Evolutionary conservation across 352 stramenopile genomes (phyloP).

Genomic region (Phytophthora crassamura): DNA sequence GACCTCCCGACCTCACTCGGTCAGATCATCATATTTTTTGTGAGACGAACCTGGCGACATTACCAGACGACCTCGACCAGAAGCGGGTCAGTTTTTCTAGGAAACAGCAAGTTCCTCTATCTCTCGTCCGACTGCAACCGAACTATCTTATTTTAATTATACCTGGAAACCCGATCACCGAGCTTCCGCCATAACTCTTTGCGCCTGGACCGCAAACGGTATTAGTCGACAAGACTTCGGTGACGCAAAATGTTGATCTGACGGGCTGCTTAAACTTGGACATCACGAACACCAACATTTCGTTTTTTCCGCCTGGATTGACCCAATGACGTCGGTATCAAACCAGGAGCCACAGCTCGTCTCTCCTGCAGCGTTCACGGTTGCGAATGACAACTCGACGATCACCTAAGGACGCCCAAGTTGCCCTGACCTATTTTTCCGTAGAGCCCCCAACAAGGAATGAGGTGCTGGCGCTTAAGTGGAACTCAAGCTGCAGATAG

Average conservation of each 20-base stretch:
- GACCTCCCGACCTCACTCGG: conserved; percentile 40
- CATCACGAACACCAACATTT: conserved; percentile 17
- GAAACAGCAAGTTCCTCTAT: conserved; percentile 17
- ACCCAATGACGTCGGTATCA: no score
- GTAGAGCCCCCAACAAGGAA: no score
- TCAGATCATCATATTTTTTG: conserved; percentile 43
- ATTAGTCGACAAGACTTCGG: not conserved
- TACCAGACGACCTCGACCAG: conserved; percentile 42
- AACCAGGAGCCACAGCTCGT: no score
- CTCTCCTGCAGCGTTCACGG: no score
- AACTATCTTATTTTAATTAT: conserved; percentile 17
- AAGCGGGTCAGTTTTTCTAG: conserved; percentile 30
- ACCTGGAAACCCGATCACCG: not conserved
- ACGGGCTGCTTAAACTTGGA: not conserved
- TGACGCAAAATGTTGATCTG: conserved; percentile 10
- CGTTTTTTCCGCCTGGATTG: conserved; percentile 28
- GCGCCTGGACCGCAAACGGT: no score
- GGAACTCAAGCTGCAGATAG: no score
- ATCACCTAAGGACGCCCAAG: no score
- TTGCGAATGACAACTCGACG: no score
- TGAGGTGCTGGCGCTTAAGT: no score
- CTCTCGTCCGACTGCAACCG: conserved; percentile 9
- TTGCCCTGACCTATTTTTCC: no score
- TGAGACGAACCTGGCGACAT: conserved; percentile 36
- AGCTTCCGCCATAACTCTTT: conserved; percentile 2